phyloP scores from a whole-genome alignment of 805 yeast species.

The Maudiozyma barnettii region DNA sequence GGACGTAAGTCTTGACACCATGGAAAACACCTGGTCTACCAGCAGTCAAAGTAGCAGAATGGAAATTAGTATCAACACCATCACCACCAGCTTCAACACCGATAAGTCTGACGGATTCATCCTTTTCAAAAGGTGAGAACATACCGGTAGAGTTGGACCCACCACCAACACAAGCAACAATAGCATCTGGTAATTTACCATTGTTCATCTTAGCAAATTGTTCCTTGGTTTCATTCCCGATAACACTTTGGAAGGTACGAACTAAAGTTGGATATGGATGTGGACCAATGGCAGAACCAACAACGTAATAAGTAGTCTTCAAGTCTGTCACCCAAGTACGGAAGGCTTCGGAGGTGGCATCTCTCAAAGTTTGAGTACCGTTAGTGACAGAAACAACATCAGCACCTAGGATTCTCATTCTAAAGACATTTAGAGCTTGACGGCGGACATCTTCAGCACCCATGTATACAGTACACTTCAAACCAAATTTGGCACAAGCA shows the following conservation, averaged over 20 bases:
- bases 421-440: conserved; percentile 94
- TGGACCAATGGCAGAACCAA: conserved; percentile 98
- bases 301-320: conserved; percentile 82
- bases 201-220: conserved; percentile 72
- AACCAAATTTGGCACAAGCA: conserved; percentile 86
- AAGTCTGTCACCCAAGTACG: conserved; percentile 89
- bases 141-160: conserved; percentile 96
- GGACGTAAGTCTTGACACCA: conserved; percentile 89
- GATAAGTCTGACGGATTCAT: conserved; percentile 60
- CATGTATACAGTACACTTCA: conserved; percentile 92
- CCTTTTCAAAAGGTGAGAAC: conserved; percentile 88
- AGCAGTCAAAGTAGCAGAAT: conserved; percentile 90
- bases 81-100: conserved; percentile 99
- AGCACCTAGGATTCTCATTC: conserved; percentile 96
- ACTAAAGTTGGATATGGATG: conserved; percentile 98
- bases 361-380: conserved; percentile 94
- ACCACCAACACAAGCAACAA: conserved; percentile 99
- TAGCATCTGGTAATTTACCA: conserved; percentile 82
- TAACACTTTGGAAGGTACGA: conserved; percentile 95
- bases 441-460: conserved; percentile 99
- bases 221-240: conserved; percentile 89
- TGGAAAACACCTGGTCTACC: conserved; percentile 97
- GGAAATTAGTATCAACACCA: conserved; percentile 80
- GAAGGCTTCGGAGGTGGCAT: conserved; percentile 96
- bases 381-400: conserved; percentile 86